Percentiles rank a stretch among this genome's conserved stretches.
Conservation (phyloP, 2,329 filamentous ascomycete species). For the Exutisphaerella laricina region DNA sequence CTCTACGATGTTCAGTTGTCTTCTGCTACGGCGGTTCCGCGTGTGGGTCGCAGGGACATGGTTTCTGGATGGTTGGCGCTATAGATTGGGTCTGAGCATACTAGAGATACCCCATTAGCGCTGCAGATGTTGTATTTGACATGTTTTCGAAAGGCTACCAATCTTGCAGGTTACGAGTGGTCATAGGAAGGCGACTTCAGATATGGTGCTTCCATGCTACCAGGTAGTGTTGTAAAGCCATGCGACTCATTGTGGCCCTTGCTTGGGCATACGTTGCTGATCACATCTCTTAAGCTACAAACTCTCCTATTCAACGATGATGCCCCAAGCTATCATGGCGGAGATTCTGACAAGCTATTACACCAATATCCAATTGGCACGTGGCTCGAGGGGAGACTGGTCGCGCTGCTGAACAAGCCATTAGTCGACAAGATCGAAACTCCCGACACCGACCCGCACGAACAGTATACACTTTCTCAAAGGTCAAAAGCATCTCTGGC, state of each 20-base stretch:
- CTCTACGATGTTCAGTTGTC: too few relatives aligned
- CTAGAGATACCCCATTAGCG: slow-evolving; percentile 21
- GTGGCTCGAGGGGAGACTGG: not conserved
- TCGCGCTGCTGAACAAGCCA: not conserved
- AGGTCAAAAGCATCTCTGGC: not conserved
- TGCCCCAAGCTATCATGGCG: not conserved
- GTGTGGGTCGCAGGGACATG: not conserved
- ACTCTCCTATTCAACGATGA: not conserved
- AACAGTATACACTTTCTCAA: not conserved
- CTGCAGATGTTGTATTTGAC: slow-evolving; percentile 1
- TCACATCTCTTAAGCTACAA: not conserved
- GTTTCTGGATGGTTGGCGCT: slow-evolving; percentile 2
- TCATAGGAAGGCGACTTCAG: too few relatives aligned
- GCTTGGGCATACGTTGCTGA: not conserved
- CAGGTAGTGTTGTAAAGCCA: not conserved
- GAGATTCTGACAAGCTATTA: not conserved
- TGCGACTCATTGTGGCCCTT: not conserved
- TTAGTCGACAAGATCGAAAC: not conserved
- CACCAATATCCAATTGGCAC: not conserved
- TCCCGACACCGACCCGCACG: not conserved
- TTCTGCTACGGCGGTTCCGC: not conserved
- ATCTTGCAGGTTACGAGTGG: too few relatives aligned
- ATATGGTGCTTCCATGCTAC: not conserved
- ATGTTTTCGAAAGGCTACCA: not conserved
- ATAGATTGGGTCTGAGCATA: slow-evolving; percentile 6